Evolutionary conservation across 768 basidiomycete species (phyloP), one percentile per base, ranked within the genome.

Genomic region (Mrakia gelida): DNA sequence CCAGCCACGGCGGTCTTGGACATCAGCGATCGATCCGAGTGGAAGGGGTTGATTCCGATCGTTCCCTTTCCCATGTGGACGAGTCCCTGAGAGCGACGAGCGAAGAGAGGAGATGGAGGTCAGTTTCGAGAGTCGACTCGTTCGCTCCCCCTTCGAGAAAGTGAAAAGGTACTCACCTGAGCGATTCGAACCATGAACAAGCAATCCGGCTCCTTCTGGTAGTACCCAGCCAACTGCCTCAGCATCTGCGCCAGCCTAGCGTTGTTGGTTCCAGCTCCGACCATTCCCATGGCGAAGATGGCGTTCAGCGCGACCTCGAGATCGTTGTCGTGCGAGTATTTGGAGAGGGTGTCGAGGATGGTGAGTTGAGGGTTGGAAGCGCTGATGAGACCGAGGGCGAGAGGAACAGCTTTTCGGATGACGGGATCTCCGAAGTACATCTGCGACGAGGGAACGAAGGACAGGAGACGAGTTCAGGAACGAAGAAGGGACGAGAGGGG

Each of bases 31-130:
- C 96, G 89, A 84, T 98, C 96, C 49, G 89, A 89, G 88, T 92
- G 98, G 91, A 97, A 98, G 5, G 97, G 96, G 84, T 96, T 98
- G 81, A 99, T 87, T 16, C 93, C 92, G 83, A 99, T 93, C 21
- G 95, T 98, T 52, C 97, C 97, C 86, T 99, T 99, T 84, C 97
- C 97, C 95, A 98, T 95, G 84, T 98, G 94, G n/a, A 98, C 92
- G 81, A 98, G 85, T 28, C 97, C 97, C 85, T 98, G 92, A 8
- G 56, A 34, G 13, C 5, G 23, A 18, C 7, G 26, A 54, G 8
- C 13, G 56, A 32, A 18, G 11, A n/a, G 10, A 15, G 26, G 54
- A 23, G 23, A 26, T 26, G 8, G 59, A 26, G n/a, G 26, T 59
- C 59, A 52, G 18, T 52, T 52, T 52, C 49, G 49, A 18, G 49